Base-by-base conservation (phyloP, 805 yeast species). In the Candida suzukii region DNA sequence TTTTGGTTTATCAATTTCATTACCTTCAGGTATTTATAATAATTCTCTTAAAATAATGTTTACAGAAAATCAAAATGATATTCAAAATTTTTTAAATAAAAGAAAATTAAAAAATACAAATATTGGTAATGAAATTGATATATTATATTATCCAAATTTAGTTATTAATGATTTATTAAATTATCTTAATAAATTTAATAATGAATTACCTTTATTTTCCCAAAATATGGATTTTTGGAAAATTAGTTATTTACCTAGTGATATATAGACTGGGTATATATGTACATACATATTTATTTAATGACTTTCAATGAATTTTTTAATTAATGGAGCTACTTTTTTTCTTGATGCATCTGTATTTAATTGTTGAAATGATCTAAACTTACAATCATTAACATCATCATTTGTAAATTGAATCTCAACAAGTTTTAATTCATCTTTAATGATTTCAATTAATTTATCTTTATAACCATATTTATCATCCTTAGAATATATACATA, bases 341-440 rank as follows among this genome's bases (percentile, higher is more conserved):
- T 90, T 90, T 52, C 97, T 72, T 28, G 93, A 83, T 1, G 91
- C 90, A 8, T 63, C 57, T 13, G 71, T 52, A 45, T 83, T 78
- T 5, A 40, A 46, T 46, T 68, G 70, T 54, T 83, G 83, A 47
- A 63, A 55, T 42, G 61, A 37, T 7, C n/a, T 24, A 9, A 43
- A 30, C 7, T 25, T 25, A 5, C n/a, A 21, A 22, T n/a, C 25
- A 4, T 21, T 34, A 27, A 13, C 4, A 11, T n/a, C 8, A 38
- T 20, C 30, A 39, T n/a, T n/a, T n/a, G n/a, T n/a, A n/a, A n/a
- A n/a, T n/a, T n/a, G n/a, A n/a, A n/a, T 13, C 32, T 10, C 10
- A 41, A 41, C 6, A 53, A 47, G 10, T 39, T 43, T 20, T 32
- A 68, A 52, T 7, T 53, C 56, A 11, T 44, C 47, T 14, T 20